Conservation (phyloP, 805 yeast species). For the Jamesozyma lodderae region DNA sequence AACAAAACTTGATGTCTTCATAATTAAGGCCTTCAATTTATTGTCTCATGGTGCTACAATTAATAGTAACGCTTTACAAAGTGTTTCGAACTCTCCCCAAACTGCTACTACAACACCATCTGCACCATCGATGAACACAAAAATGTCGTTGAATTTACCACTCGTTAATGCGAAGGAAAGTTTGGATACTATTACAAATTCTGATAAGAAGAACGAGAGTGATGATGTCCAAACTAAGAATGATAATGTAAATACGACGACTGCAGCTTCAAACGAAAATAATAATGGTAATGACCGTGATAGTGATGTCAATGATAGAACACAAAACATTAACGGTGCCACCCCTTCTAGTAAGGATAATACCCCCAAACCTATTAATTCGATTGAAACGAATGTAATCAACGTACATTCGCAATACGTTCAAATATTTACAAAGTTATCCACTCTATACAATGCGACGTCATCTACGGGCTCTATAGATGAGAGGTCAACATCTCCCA, state of each 20-base stretch:
- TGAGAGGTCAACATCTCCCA: slow-evolving; percentile 27
- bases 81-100: slow-evolving; percentile 20
- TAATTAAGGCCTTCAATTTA: slow-evolving; percentile 20
- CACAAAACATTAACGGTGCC: neutral
- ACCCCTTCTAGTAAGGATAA: neutral
- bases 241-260: neutral
- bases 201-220: too few species aligned
- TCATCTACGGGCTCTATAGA: slow-evolving; percentile 20
- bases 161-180: neutral
- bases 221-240: too few species aligned
- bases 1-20: slow-evolving; percentile 21
- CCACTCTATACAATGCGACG: slow-evolving; percentile 24
- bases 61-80: slow-evolving; percentile 12
- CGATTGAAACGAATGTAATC: neutral
- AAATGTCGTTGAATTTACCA: neutral
- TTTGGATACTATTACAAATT: too few species aligned
- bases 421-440: slow-evolving; percentile 19
- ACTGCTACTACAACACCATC: slow-evolving; percentile 19
- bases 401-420: slow-evolving; percentile 9
- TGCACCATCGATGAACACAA: slow-evolving; percentile 1
- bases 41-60: slow-evolving; percentile 16
- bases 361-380: neutral
- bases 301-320: neutral
- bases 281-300: neutral
- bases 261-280: neutral